Conservation (phyloP, 2,329 filamentous ascomycete genomes). For the Cladophialophora yegresii region DNA sequence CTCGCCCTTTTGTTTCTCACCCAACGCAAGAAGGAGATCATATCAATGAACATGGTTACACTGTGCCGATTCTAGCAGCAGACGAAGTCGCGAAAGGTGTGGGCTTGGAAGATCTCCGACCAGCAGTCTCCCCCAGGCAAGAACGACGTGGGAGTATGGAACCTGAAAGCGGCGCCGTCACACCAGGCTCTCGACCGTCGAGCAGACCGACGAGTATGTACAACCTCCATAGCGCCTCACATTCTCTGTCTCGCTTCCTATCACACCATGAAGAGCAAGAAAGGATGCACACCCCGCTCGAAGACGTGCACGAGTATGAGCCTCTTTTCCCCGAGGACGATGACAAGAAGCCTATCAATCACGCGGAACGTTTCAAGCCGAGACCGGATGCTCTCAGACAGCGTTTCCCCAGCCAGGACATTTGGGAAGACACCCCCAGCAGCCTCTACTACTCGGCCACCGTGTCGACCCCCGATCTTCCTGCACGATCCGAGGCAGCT, state of each 20-base stretch:
- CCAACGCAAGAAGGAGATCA: constrained; percentile 52
- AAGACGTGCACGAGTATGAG: constrained; percentile 92
- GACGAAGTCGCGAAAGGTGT: constrained; percentile 81
- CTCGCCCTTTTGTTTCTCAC: constrained; percentile 51
- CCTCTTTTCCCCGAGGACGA: constrained; percentile 85
- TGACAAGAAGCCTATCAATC: constrained; percentile 57
- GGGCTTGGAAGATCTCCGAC: constrained; percentile 67
- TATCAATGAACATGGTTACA: constrained; percentile 63
- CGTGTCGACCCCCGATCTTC: constrained; percentile 76
- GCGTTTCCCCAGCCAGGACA: constrained; percentile 89
- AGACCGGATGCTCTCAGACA: constrained; percentile 57
- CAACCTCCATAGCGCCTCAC: constrained; percentile 51
- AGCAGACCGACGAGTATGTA: constrained; percentile 67
- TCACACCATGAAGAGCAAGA: constrained; percentile 56
- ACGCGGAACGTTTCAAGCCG: constrained; percentile 58
- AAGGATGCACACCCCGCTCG: constrained; percentile 66
- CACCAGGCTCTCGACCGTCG: constrained; percentile 59
- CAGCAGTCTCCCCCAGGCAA: constrained; percentile 75
- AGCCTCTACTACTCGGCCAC: constrained; percentile 76
- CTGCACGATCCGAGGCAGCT: constrained; percentile 43
- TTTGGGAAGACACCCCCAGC: constrained; percentile 94
- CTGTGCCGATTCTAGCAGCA: constrained; percentile 79
- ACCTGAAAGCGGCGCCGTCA: constrained; percentile 54
- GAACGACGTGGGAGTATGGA: constrained; percentile 65
- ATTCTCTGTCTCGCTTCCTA: constrained; percentile 53